Evolutionary conservation across 176 grass and related monocot species (phyloP), one percentile per base, ranked within the genome.

Genomic region (Zoysia pacifica): DNA sequence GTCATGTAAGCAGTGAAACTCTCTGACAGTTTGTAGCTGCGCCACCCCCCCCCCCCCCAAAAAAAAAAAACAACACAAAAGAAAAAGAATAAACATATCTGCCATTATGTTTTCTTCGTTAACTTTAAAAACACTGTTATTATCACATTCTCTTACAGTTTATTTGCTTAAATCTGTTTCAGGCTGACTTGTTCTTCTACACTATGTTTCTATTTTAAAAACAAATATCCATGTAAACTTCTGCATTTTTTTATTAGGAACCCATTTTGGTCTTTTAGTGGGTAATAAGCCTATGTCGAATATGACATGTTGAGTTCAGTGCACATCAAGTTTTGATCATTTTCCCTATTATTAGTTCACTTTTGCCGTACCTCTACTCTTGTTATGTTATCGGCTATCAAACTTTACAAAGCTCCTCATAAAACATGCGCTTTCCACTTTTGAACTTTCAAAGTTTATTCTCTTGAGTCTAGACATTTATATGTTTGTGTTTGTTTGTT

Each of bases 351-450:
- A 40, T 51, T 75, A 76, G 11, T 84, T 59, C 49, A 9, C 20
- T 78, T 59, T 43, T 83, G 10, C 11, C n/a, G 43, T 86, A 13
- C 36, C 79, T 61, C 40, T 81, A 15, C 28, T 62, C 49, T 69
- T 14, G 59, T 83, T 69, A 53, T 62, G 13, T 43, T 76, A 46
- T 73, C 73, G 2, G 0, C 11, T 73, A 49, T 19, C 4, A 47
- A 54, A 41, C n/a, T 67, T 43, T 58, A 38, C 37, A 36, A 16
- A 58, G 1, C 69, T 72, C 6, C 55, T 79, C 19, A 14, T 43
- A 2, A 18, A 35, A 47, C 36, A 28, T 73, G 37, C 28, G 28
- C 28, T 28, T 28, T 28, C 28, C 28, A 28, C 28, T 28, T 15
- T 44, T 61, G 40, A 38, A 7, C 9, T 50, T 19, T 76, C 43